phyloP scores from a whole-genome alignment of 2,329 filamentous ascomycete species.

The Calonectria ilicicola region DNA sequence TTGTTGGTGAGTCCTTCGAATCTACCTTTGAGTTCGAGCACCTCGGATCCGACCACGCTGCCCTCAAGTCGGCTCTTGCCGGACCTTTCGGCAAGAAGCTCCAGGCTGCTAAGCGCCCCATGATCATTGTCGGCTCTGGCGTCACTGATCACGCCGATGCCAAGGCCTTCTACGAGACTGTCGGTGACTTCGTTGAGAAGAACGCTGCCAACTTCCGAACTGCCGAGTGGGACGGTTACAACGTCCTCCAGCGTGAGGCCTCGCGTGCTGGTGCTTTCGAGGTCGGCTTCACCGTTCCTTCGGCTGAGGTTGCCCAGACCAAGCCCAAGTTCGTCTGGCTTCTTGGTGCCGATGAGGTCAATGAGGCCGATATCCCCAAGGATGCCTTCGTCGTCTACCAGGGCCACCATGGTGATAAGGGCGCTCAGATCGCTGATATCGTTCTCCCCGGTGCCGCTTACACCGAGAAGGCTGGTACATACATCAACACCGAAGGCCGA shows the following conservation, averaged over 20 bases:
- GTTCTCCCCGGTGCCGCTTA: slow-evolving; percentile 95
- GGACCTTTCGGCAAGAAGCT: slow-evolving; percentile 96
- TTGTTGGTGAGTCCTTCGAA: slow-evolving; percentile 90
- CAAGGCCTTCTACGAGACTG: slow-evolving; percentile 91
- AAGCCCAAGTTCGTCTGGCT: slow-evolving; percentile 97
- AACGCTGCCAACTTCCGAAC: slow-evolving; percentile 89
- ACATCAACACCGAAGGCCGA: slow-evolving; percentile 97
- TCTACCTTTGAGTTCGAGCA: slow-evolving; percentile 97
- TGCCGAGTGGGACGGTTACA: slow-evolving; percentile 96
- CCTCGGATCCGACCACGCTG: slow-evolving; percentile 81
- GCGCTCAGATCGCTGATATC: slow-evolving; percentile 92
- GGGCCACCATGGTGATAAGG: slow-evolving; percentile 95
- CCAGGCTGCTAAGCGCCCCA: slow-evolving; percentile 86
- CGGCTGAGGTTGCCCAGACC: slow-evolving; percentile 82
- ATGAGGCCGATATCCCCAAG: slow-evolving; percentile 88
- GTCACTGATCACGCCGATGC: slow-evolving; percentile 92
- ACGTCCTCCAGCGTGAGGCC: slow-evolving; percentile 92
- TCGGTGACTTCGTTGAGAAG: slow-evolving; percentile 94
- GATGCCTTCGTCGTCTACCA: slow-evolving; percentile 98
- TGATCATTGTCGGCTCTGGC: slow-evolving; percentile 96
- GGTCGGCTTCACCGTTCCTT: slow-evolving; percentile 92
- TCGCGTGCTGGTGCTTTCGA: slow-evolving; percentile 95
- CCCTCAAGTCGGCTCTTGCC: slow-evolving; percentile 86
- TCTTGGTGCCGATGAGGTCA: slow-evolving; percentile 92
- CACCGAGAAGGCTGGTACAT: slow-evolving; percentile 96